Base-by-base conservation (phyloP, 352 stramenopile genomes). In the Phytopythium helicoides region DNA sequence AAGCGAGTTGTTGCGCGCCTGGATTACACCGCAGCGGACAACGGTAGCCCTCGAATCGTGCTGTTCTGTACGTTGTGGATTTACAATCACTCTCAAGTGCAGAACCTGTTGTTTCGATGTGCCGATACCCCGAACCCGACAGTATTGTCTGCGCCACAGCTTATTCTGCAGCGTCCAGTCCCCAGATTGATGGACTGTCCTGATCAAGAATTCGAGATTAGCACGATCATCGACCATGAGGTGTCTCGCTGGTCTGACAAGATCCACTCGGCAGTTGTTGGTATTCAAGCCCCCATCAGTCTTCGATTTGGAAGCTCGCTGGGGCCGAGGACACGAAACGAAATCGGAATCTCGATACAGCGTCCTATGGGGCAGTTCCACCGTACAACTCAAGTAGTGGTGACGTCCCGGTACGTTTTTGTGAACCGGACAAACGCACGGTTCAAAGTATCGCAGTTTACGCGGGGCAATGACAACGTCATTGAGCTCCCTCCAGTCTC, bases 1-100 rank as follows among this genome's bases (percentile, higher is more conserved):
- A 89, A 78, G 50, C 76, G 75, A 54, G 62, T 94, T 18, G 70
- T 75, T 14, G 80, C 85, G n/a, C 81, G 85, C 3, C 64, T 96
- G 14, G 86, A 96, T 38, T 94, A 89, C 64, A 92, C 86, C 10
- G 72, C 82, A 11, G 69, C 86, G 25, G 82, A 93, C 53, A 78
- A 94, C 58, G 84, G 83, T 14, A 92, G 79, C 31, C 86, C 86
- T 16, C 82, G 86, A 16, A 81, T 94, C 36, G 86, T 94, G 16
- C 49, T 96, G 3, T 96, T 78, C 47, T 77, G 76, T n/a, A 89
- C 78, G 3, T 55, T 94, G 12, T 96, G 86, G 86, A 76, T 96
- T n/a, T 96, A 94, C 59, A 96, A 96, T 48, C 84, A 96, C 52
- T 94, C 81, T 19, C 86, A 96, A 23, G 71, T 96, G 9, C 72